Evolutionary conservation across 495 filamentous ascomycete species (phyloP), one percentile per base, ranked within the genome.

Genomic region (Lasiosphaeris hirsuta): DNA sequence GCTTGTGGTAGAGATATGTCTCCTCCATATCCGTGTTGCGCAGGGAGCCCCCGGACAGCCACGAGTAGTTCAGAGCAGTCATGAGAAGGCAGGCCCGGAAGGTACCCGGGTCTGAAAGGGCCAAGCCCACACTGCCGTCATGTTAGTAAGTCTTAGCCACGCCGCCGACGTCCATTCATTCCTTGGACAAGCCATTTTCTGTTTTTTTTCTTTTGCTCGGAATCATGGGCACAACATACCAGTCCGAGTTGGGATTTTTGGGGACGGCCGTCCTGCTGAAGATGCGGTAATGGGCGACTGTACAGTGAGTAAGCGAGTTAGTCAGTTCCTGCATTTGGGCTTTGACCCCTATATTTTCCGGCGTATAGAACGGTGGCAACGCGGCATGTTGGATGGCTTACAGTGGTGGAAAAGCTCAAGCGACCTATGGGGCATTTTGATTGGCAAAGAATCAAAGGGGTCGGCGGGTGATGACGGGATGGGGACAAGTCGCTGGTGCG

Each of bases 331-430:
- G 17, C 35, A n/a, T 17, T 14, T 4, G 23, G 23, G 23, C 23
- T 30, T 30, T 5, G 23, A 30, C 23, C 23, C 23, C 23, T 30
- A 30, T 30, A 30, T 30, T 30, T 30, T 5, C 23, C 2, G 5
- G 23, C 23, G 23, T 30, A 30, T 30, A 30, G 23, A 30, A 30
- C n/a, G n/a, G n/a, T n/a, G n/a, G n/a, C n/a, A n/a, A n/a, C 5
- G 23, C 23, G 23, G 23, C 23, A 30, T 30, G 23, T 30, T 38
- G 30, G 11, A 39, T 34, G 13, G 11, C 7, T 33, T 46, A 67
- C 64, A 67, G 15, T 63, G 64, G 42, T 62, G 56, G 17, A 62
- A 67, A 34, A 62, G 44, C 50, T 67, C 64, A 53, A 64, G 36
- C 3, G 64, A 62, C 44, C 52, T 40, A 15, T 57, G 59, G 13